phyloP scores from a whole-genome alignment of 1,284 basidiomycete species.

The Moniliophthora roreri region DNA sequence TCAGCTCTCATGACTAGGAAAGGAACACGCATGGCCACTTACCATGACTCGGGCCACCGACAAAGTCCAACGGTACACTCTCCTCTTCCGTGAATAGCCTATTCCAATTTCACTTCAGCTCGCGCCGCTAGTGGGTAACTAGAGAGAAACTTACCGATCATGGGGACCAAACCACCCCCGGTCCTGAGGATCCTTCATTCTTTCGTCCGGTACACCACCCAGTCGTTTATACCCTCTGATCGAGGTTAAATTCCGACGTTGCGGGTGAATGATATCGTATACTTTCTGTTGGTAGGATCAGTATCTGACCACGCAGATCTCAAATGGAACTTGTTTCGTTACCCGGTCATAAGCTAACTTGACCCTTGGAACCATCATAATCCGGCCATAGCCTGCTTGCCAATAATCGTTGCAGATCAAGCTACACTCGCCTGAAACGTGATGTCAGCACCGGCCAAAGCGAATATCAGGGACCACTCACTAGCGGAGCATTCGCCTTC shows the following conservation, averaged over 20 bases:
- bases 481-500: slow-evolving; percentile 90
- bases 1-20: background rate
- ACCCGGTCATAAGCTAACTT: slow-evolving; percentile 93
- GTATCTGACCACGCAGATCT: background rate
- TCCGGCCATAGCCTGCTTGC: slow-evolving; percentile 89
- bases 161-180: slow-evolving; percentile 94
- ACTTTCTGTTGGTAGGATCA: slow-evolving; percentile 63
- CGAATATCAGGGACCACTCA: slow-evolving; percentile 94
- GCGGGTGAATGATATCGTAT: slow-evolving; percentile 90
- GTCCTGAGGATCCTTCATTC: slow-evolving; percentile 92
- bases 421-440: slow-evolving; percentile 65
- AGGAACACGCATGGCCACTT: slow-evolving; percentile 29
- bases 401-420: slow-evolving; percentile 96
- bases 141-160: slow-evolving; percentile 6
- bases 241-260: slow-evolving; percentile 85
- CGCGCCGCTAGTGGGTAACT: too few species aligned
- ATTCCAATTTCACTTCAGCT: slow-evolving; percentile 38
- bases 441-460: slow-evolving; percentile 36
- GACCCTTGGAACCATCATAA: slow-evolving; percentile 94
- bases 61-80: slow-evolving; percentile 71
- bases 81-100: slow-evolving; percentile 89
- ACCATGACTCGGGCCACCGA: slow-evolving; percentile 86
- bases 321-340: slow-evolving; percentile 23
- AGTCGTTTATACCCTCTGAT: slow-evolving; percentile 90
- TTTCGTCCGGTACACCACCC: slow-evolving; percentile 91